Evolutionary conservation across 805 yeast species (phyloP).

Genomic region (Wickerhamomyces chambardii): DNA sequence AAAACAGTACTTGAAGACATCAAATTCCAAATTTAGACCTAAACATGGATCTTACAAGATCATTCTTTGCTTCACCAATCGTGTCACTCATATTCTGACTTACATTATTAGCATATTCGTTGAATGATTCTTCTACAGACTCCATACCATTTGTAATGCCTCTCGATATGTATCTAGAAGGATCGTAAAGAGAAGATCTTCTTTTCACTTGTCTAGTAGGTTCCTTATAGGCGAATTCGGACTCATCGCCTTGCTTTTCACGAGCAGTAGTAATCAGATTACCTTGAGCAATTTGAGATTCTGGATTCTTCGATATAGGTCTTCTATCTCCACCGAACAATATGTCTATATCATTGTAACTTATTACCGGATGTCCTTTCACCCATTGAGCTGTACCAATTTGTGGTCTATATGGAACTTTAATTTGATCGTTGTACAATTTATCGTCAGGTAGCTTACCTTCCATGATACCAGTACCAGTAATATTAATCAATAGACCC

Average conservation of each 20-base stretch:
- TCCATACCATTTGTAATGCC: conserved; percentile 44
- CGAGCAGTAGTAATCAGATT: conserved; percentile 13
- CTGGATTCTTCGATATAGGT: conserved; percentile 48
- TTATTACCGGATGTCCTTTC: conserved; percentile 59
- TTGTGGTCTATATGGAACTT: conserved; percentile 72
- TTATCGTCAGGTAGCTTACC: conserved; percentile 32
- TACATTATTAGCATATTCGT: conserved; percentile 47
- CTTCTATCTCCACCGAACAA: conserved; percentile 72
- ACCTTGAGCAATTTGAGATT: conserved; percentile 46
- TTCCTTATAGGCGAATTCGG: conserved; percentile 30
- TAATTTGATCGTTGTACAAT: conserved; percentile 59
- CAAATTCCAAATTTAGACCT: conserved; percentile 46
- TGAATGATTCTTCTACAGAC: conserved; percentile 40
- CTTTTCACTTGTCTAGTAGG: conserved; percentile 44
- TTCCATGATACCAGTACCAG: conserved; percentile 29
- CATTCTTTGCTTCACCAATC: conserved; percentile 38
- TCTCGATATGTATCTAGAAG: conserved; percentile 28
- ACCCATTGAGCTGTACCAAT: conserved; percentile 82
- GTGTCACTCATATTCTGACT: conserved; percentile 46
- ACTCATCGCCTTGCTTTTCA: conserved; percentile 4
- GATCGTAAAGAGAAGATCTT: conserved; percentile 29
- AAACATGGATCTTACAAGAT: conserved; percentile 40
- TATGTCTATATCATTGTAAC: conserved; percentile 50
- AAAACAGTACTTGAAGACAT: too few species aligned
- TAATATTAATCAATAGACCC: conserved; percentile 39